Evolutionary conservation across 1,284 basidiomycete species (phyloP).

Genomic region (Austroboletus niveus): DNA sequence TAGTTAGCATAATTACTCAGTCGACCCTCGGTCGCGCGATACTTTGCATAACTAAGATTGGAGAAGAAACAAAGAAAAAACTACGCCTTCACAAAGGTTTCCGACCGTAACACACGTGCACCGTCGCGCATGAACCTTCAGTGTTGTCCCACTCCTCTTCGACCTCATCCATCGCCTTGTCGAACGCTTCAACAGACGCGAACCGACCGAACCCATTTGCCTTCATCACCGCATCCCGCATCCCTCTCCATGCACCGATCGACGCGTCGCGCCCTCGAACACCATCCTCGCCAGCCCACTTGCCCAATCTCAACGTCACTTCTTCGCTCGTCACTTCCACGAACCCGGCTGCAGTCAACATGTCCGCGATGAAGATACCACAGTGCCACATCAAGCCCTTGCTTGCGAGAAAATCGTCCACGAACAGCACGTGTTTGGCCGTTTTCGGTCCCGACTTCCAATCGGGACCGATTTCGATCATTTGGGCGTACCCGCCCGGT

Average conservation of each 20-base stretch:
- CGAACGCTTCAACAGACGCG: conserved; percentile 14
- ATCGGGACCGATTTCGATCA: conserved; percentile 27
- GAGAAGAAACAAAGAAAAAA: too few relatives aligned
- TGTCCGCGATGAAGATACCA: conserved; percentile 17
- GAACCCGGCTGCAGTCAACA: conserved; percentile 21
- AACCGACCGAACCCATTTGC: conserved; percentile 6
- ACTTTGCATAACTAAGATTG: too few relatives aligned
- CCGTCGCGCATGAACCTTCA: conserved; percentile 10
- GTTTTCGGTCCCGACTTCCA: conserved; percentile 19
- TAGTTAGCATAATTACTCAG: too few relatives aligned
- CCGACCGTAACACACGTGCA: conserved; percentile 16
- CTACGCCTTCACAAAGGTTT: conserved; percentile 17
- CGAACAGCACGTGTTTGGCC: conserved; percentile 9
- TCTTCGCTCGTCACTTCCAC: conserved; percentile 13
- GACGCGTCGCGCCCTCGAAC: background rate
- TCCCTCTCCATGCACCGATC: conserved; percentile 19
- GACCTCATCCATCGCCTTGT: conserved; percentile 10
- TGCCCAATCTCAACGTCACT: conserved; percentile 13
- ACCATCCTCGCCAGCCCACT: conserved; percentile 23
- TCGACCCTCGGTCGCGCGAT: too few relatives aligned
- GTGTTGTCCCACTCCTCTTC: conserved; percentile 22
- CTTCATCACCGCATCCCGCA: conserved; percentile 15
- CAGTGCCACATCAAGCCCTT: conserved; percentile 13
- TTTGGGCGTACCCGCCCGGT: conserved; percentile 31
- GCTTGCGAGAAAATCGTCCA: conserved; percentile 13